Percentiles rank a stretch among this genome's conserved stretches.
Evolutionary conservation across 257 asterid genomes (phyloP).

Genomic region (Lavandula angustifolia): DNA sequence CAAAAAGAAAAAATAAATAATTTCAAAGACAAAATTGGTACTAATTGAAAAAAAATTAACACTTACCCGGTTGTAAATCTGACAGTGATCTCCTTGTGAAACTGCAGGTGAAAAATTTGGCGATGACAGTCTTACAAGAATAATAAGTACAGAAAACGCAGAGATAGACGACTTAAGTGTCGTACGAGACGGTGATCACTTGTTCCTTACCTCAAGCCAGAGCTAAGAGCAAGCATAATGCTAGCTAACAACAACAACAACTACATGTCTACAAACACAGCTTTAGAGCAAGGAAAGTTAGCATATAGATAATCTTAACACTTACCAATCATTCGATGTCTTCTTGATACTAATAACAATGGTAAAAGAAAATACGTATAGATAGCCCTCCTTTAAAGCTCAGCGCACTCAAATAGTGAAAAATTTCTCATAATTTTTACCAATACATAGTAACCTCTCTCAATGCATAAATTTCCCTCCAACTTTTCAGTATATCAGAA

Average conservation of each 20-base stretch:
- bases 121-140: slow-evolving; percentile 44
- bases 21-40: not conserved
- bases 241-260: slow-evolving; percentile 26
- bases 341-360: slow-evolving; percentile 29
- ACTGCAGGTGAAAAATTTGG: slow-evolving; percentile 82
- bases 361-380: slow-evolving; percentile 6
- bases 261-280: slow-evolving; percentile 25
- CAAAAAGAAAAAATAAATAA: not conserved
- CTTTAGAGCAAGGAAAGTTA: slow-evolving; percentile 31
- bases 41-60: slow-evolving; percentile 1
- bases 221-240: slow-evolving; percentile 31
- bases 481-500: slow-evolving; percentile 29
- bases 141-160: slow-evolving; percentile 64
- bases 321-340: slow-evolving; percentile 27
- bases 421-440: slow-evolving; percentile 12
- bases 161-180: slow-evolving; percentile 77
- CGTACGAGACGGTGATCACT: slow-evolving; percentile 82
- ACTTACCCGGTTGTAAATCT: slow-evolving; percentile 29
- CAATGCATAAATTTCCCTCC: slow-evolving; percentile 30
- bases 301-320: slow-evolving; percentile 30
- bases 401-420: slow-evolving; percentile 22
- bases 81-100: slow-evolving; percentile 36
- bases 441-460: slow-evolving; percentile 21
- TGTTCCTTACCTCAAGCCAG: slow-evolving; percentile 52
- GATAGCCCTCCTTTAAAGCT: slow-evolving; percentile 9